These are phyloP conservation scores for Solanum medicagineum DNA, from an alignment of 257 asterid species.

Conservation along the genomic window DNA sequence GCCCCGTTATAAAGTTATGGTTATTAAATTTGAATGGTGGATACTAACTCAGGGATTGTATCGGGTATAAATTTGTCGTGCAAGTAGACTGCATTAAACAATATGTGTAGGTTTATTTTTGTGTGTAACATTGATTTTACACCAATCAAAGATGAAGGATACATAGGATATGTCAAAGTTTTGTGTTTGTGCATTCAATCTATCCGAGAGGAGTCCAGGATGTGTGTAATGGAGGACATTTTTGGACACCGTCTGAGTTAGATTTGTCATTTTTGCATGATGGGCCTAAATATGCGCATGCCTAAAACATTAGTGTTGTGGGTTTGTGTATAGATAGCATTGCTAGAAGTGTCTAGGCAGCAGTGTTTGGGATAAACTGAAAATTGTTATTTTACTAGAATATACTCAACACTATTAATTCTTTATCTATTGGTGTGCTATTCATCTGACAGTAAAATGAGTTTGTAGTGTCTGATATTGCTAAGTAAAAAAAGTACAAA, in stretches of 20 bases:
- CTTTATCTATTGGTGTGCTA: not conserved
- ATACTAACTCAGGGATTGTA: not conserved
- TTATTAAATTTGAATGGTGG: not conserved
- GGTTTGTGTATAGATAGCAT: not conserved
- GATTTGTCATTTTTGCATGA: not conserved
- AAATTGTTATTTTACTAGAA: not conserved
- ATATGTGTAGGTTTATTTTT: not conserved
- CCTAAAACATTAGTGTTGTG: not conserved
- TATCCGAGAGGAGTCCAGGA: not conserved
- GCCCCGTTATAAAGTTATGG: not conserved
- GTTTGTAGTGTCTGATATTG: not conserved
- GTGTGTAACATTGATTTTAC: not conserved
- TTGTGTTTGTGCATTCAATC: no score
- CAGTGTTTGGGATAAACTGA: no score
- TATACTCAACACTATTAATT: not conserved
- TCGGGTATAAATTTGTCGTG: not conserved
- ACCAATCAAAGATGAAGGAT: not conserved
- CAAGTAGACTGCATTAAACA: not conserved
- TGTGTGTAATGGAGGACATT: not conserved
- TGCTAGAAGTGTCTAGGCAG: not conserved
- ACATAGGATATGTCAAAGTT: not conserved
- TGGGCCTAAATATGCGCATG: no score
- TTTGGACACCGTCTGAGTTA: not conserved
- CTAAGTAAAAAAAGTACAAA: no score
- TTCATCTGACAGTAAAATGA: not conserved